These are phyloP conservation scores for Aspergillus saccharolyticus DNA, from an alignment of 495 filamentous ascomycete genomes.

Conservation along the genomic window DNA sequence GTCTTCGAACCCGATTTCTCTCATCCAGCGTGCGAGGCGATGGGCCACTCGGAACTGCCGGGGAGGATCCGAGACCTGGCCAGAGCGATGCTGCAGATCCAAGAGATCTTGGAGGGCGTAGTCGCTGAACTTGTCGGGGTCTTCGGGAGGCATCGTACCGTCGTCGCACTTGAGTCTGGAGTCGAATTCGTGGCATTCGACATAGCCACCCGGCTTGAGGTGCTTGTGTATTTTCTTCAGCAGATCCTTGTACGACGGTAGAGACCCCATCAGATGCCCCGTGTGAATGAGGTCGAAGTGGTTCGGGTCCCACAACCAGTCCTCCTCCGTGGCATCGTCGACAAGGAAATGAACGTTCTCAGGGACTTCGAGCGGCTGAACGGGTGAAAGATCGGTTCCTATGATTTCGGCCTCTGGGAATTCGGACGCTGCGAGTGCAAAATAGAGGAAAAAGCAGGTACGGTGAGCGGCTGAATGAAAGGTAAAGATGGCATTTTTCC, in stretches of 20 bases:
- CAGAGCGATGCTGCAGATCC: conserved; percentile 42
- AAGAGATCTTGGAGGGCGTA: conserved; percentile 50
- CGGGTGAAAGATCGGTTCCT: conserved; percentile 60
- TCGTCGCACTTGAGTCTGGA: conserved; percentile 58
- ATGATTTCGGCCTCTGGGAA: conserved; percentile 54
- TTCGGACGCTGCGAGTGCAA: conserved; percentile 30
- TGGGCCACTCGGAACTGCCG: conserved; percentile 49
- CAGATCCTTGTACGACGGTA: conserved; percentile 37
- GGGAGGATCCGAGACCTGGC: conserved; percentile 42
- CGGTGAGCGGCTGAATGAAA: background rate
- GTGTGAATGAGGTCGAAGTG: conserved; percentile 47
- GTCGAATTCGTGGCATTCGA: conserved; percentile 61
- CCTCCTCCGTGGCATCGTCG: conserved; percentile 47
- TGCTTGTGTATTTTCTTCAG: conserved; percentile 42
- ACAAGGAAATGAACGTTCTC: conserved; percentile 57
- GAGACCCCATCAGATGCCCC: conserved; percentile 38
- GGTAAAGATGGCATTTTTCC: no score
- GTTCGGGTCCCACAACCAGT: conserved; percentile 44
- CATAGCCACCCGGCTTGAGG: conserved; percentile 59
- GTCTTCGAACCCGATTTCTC: conserved; percentile 59
- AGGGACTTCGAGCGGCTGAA: conserved; percentile 54
- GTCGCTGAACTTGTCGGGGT: conserved; percentile 37
- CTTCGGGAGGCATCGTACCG: conserved; percentile 48
- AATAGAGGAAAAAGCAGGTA: conserved; percentile 3
- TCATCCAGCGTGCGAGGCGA: conserved; percentile 50